Base-by-base conservation (phyloP, 495 filamentous ascomycete genomes). In the Penicillium cinerascens region DNA sequence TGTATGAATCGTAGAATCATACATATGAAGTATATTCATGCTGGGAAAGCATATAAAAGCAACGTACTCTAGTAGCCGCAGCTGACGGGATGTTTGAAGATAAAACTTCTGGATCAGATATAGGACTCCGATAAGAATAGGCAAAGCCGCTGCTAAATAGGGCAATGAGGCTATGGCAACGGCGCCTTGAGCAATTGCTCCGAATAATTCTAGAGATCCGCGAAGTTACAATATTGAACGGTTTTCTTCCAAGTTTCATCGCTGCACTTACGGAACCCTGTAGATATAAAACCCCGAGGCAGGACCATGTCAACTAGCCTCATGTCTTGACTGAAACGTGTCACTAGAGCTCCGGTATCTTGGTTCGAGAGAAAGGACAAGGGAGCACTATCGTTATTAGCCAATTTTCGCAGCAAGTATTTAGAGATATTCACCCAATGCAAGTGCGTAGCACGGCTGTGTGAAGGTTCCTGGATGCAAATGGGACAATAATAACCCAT, bases 41-140 rank as follows among this genome's bases (percentile, higher is more conserved):
- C 1, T 29, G 9, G 26, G 26, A 5, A 29, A 4, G 26, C 25
- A 29, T 10, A 29, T 29, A 29, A 9, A 29, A 9, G 7, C 7
- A 29, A 29, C 26, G 1, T 29, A 29, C 26, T 93, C 89, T 47
- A 93, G 70, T 51, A 89, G 76, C 68, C 91, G 90, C 26, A 92
- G 71, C 68, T 93, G 89, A 52, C 87, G 81, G 45, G 88, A 91
- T 25, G 89, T 89, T 20, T 86, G 76, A n/a, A 93, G 81, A 70
- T 93, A 92, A 69, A 91, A 92, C 44, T 86, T 74, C 63, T 92
- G 89, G 43, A 92, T 86, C 65, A 83, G 86, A 44, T 66, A 76
- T 13, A 81, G 47, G 0, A 73, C 22, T 18, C 58, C 45, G 29
- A 72, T 25, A 0, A 42, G 70, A 39, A 59, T 18, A 17, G 64